Evolutionary conservation across 768 basidiomycete genomes (phyloP), one percentile per base, ranked within the genome.

Genomic region (Trametopsis cervina): DNA sequence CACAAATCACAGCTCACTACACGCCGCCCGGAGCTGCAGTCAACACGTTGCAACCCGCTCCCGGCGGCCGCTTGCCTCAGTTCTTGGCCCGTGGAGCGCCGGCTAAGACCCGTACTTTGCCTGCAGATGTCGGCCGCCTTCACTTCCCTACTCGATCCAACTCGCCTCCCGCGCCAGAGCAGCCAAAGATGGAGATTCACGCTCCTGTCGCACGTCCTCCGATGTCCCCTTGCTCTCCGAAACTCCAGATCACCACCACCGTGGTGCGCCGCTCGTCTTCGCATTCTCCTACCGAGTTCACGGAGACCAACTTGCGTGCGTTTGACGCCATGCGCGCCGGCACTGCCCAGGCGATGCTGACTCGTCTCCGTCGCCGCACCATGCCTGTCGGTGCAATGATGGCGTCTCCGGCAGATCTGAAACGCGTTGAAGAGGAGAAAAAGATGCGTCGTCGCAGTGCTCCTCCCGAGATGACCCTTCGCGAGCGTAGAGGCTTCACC

Each of bases 1-100:
- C 85, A 54, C 81, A 89, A 58, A 88, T 89, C 50, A 77, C 80
- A 25, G 80, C 85, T 36, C 83, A 73, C 53, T 57, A 86, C 56
- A 72, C 44, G 54, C 56, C 20, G 9, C 48, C 54, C 51, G 35
- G 54, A 56, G 50, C 37, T 57, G 51, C 23, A 10, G 5, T 15
- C 21, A 17, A 18, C 23, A 12, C 37, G 3, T 47, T 42, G 51
- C 49, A 33, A 33, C 9, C 29, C 29, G 29, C 29, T 33, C 29
- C 54, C 53, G 54, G 54, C 18, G 56, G 53, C 50, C 68, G 66
- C 42, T 57, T 69, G 29, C 68, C 69, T 21, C 58, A 60, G 23
- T 69, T 70, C 61, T 55, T 65, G 49, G 55, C 52, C 27, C 42
- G 43, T 25, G 20, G 24, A 5, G 4, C 23, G 13, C 42, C 47